Evolutionary conservation across 2,329 filamentous ascomycete species (phyloP).

Genomic region (Helotiales sp.): DNA sequence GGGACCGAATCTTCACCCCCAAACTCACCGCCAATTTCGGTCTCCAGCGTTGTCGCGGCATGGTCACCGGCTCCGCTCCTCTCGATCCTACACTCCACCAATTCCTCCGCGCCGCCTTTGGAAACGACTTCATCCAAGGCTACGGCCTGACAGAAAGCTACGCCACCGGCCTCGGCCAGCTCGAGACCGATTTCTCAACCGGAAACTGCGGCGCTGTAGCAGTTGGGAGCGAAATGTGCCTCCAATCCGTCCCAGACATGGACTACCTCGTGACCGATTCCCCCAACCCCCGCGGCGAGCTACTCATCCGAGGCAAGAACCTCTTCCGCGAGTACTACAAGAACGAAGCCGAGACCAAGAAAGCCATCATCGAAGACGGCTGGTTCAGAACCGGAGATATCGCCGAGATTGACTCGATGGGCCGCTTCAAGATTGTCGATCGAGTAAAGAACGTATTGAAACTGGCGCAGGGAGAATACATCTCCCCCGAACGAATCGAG

Average conservation of each 20-base stretch:
- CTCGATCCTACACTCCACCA: slow-evolving; percentile 85
- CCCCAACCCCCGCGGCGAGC: slow-evolving; percentile 85
- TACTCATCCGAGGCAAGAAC: slow-evolving; percentile 77
- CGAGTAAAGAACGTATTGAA: slow-evolving; percentile 99
- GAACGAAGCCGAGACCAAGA: slow-evolving; percentile 83
- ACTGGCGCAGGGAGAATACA: slow-evolving; percentile 95
- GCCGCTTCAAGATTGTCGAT: slow-evolving; percentile 91
- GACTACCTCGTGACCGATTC: slow-evolving; percentile 88
- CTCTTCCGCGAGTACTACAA: slow-evolving; percentile 88
- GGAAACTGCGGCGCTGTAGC: slow-evolving; percentile 81
- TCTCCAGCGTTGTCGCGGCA: slow-evolving; percentile 67
- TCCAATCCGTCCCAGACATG: slow-evolving; percentile 88
- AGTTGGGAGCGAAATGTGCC: slow-evolving; percentile 70
- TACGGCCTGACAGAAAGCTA: slow-evolving; percentile 96
- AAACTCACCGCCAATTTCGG: slow-evolving; percentile 86
- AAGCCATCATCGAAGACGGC: slow-evolving; percentile 80
- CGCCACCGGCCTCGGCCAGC: slow-evolving; percentile 71
- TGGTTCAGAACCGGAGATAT: slow-evolving; percentile 99
- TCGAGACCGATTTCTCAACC: slow-evolving; percentile 66
- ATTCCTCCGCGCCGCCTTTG: slow-evolving; percentile 83
- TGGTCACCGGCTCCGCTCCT: slow-evolving; percentile 88
- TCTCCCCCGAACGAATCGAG: slow-evolving; percentile 95
- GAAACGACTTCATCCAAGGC: slow-evolving; percentile 77
- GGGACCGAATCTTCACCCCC: slow-evolving; percentile 85
- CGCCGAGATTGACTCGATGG: slow-evolving; percentile 77